Percentiles rank a stretch among this genome's conserved stretches.
Conservation (phyloP, 23 red algal genomes). For the Gracilaria caudata region DNA sequence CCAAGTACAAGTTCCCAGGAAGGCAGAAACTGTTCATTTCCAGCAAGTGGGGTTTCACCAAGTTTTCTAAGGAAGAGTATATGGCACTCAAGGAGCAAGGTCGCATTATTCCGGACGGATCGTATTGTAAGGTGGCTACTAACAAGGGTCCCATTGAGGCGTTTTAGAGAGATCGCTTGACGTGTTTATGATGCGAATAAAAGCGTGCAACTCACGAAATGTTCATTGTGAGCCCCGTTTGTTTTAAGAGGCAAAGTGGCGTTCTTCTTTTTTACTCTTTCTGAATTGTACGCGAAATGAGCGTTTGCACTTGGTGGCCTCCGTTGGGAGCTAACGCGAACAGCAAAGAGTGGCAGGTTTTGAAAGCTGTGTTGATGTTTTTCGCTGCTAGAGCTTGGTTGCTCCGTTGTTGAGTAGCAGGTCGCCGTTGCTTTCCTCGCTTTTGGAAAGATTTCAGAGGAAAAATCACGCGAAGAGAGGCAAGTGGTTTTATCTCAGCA, state of each 20-base stretch:
- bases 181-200: slow-evolving; percentile 1
- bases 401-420: too few relatives aligned
- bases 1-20: slow-evolving; percentile 99
- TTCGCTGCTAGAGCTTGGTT: too few relatives aligned
- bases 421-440: too few relatives aligned
- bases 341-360: too few relatives aligned
- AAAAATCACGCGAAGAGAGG: too few relatives aligned
- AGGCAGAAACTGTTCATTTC: slow-evolving; percentile 95
- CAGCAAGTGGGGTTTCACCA: slow-evolving; percentile 95
- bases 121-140: slow-evolving; percentile 80
- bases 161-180: background rate
- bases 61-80: slow-evolving; percentile 96
- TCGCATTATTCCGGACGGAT: slow-evolving; percentile 88
- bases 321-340: too few relatives aligned
- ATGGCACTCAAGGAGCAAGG: slow-evolving; percentile 70
- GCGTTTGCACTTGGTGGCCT: too few relatives aligned
- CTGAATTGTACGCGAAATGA: too few relatives aligned
- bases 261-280: too few relatives aligned
- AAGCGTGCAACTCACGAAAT: background rate
- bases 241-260: background rate
- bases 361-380: too few relatives aligned
- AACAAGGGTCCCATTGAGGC: slow-evolving; percentile 77
- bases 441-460: too few relatives aligned
- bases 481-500: too few relatives aligned
- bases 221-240: background rate